Percentiles rank a stretch among this genome's conserved stretches.
Evolutionary conservation across 2,329 filamentous ascomycete genomes (phyloP).

Genomic region (Colletotrichum sp.): DNA sequence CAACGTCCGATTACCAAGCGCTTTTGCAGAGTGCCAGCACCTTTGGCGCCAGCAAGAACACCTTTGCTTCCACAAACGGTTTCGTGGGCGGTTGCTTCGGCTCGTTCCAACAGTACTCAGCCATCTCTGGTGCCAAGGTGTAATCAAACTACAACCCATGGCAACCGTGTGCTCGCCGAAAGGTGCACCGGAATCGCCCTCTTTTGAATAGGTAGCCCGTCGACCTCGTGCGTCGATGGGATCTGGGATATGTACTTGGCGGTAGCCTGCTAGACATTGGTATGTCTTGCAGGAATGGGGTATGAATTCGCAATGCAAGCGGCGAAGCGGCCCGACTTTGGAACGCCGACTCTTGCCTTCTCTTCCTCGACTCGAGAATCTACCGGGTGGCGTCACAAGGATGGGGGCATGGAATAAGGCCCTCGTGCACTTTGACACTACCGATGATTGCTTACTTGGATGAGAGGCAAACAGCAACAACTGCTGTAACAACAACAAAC

Average conservation of each 20-base stretch:
- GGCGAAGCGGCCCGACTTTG: background rate
- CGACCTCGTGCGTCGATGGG: background rate
- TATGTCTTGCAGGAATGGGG: background rate
- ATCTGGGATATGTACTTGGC: background rate
- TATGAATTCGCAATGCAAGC: background rate
- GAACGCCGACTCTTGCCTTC: background rate
- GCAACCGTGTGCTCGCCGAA: background rate
- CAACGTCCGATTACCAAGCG: background rate
- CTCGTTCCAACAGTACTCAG: background rate
- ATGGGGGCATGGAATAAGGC: background rate
- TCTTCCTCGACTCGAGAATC: background rate
- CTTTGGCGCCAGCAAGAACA: background rate
- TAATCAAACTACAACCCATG: background rate
- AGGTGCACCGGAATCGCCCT: background rate
- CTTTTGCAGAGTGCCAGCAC: background rate
- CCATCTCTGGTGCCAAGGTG: background rate
- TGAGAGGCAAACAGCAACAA: background rate
- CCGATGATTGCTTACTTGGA: background rate
- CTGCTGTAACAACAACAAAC: background rate
- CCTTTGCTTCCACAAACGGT: background rate
- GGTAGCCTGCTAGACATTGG: background rate
- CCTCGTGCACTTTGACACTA: background rate
- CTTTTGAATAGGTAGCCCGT: background rate
- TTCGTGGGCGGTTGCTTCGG: background rate
- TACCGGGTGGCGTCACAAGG: background rate